Evolutionary conservation across 192 early-diverging fungal genomes (phyloP).

Genomic region (Coemansia reversa): DNA sequence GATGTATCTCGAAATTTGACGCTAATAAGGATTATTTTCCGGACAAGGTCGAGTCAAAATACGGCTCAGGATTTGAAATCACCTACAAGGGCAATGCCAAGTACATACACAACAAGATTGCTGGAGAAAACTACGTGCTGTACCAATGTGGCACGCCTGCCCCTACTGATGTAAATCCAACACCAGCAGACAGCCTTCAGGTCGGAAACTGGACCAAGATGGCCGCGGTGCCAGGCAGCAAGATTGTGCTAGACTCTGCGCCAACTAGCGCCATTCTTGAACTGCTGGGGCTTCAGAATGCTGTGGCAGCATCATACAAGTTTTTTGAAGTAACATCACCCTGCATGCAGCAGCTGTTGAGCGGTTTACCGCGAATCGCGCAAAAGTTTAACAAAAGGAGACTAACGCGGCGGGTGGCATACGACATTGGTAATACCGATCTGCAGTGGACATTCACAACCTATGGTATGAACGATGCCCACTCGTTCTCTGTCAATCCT

Average conservation of each 20-base stretch:
- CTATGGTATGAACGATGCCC: conserved; percentile 51
- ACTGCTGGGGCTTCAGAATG: conserved; percentile 28
- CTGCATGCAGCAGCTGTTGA: conserved; percentile 57
- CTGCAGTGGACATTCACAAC: conserved; percentile 56
- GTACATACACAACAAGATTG: conserved; percentile 58
- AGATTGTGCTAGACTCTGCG: conserved; percentile 43
- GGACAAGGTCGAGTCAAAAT: conserved; percentile 55
- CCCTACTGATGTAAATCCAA: conserved; percentile 45
- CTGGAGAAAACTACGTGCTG: conserved; percentile 62
- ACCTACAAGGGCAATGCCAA: conserved; percentile 66
- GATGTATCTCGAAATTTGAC: conserved; percentile 32
- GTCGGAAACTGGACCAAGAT: conserved; percentile 54
- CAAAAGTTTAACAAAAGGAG: conserved; percentile 29
- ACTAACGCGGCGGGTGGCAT: conserved; percentile 41
- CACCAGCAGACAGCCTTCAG: conserved; percentile 39
- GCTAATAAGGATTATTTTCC: conserved; percentile 49
- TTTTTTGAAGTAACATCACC: conserved; percentile 45
- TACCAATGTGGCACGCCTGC: conserved; percentile 70
- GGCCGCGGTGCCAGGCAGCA: conserved; percentile 34
- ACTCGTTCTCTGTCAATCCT: conserved; percentile 41
- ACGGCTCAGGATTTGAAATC: conserved; percentile 62
- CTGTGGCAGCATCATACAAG: conserved; percentile 43
- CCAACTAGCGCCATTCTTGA: conserved; percentile 51
- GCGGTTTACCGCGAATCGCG: conserved; percentile 33
- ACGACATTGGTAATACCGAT: conserved; percentile 51